phyloP scores from a whole-genome alignment of 371 early-diverging fungal species.

The Mortierella sp. region DNA sequence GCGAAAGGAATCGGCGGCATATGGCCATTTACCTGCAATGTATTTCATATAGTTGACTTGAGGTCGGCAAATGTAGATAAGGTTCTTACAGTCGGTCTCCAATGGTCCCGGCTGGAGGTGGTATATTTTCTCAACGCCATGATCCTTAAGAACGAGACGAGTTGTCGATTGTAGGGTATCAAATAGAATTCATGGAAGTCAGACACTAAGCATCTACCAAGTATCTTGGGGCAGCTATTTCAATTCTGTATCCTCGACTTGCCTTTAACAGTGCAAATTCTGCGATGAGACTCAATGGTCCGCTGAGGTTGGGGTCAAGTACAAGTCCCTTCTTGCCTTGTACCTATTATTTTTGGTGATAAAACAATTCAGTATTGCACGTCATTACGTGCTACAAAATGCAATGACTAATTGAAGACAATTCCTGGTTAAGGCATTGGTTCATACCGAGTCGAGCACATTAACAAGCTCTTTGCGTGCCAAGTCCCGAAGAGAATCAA shows the following conservation, averaged over 20 bases:
- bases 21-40: constrained; percentile 90
- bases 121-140: constrained; percentile 94
- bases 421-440: neutral
- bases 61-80: constrained; percentile 90
- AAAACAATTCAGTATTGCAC: neutral
- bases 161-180: neutral
- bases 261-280: constrained; percentile 89
- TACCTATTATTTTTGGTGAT: constrained; percentile 66
- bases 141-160: constrained; percentile 72
- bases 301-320: constrained; percentile 86
- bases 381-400: neutral
- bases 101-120: constrained; percentile 76
- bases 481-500: constrained; percentile 73
- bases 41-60: constrained; percentile 81
- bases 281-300: constrained; percentile 87
- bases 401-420: too few relatives aligned
- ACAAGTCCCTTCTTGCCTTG: constrained; percentile 91
- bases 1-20: too few relatives aligned
- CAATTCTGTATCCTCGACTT: constrained; percentile 19
- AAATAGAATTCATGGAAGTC: neutral
- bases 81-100: constrained; percentile 76
- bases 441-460: constrained; percentile 78
- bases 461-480: constrained; percentile 79
- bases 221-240: too few relatives aligned
- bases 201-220: too few relatives aligned